Base-by-base conservation (phyloP, 1,139 yeast genomes). In the Trichomonascaceae sp. region DNA sequence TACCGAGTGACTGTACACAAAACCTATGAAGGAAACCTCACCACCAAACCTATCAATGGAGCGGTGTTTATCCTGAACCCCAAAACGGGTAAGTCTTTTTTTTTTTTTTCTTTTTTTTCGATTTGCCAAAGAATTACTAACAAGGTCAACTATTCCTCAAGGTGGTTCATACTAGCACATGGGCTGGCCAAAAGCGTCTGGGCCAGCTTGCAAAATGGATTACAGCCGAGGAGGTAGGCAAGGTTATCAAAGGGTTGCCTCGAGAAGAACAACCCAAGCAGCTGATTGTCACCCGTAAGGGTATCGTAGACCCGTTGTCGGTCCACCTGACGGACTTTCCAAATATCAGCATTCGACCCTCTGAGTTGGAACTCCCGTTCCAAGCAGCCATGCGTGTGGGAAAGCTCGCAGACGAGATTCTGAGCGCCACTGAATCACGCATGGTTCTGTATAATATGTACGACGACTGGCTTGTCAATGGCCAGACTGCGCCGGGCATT, bases 281-380 rank as follows among this genome's bases (percentile, higher is more conserved):
- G 55, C 64, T 92, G 38, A 81, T 89, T 52, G 87, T 82, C 8
- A 80, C 96, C 0, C 66, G 97, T 47, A 82, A 80, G 50, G 94
- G 95, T 16, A 79, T 89, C 68, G 56, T 81, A 43, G 98, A 92
- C 62, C 98, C 99, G 2, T 61, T 92, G 36, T 97, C 87, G 49
- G 97, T 85, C 27, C 98, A 89, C 48, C 81, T 89, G 93, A 69
- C 89, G 40, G 98, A 92, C 55, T 89, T 87, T 64, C 96, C 97
- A 15, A 85, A 85, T 53, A 77, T 87, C 35, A 71, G 93, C 0
- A 79, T 89, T 27, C 70, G 97, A 37, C 85, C 93, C 1, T 79
- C 95, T 0, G 97, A 89, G 54, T 64, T 92, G 40, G 79, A 77
- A 45, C 61, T 92, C 40, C 98, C 99, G 13, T 89, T 92, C 64